phyloP scores from a whole-genome alignment of 345 rosid genomes.

The Theobroma cacao region DNA sequence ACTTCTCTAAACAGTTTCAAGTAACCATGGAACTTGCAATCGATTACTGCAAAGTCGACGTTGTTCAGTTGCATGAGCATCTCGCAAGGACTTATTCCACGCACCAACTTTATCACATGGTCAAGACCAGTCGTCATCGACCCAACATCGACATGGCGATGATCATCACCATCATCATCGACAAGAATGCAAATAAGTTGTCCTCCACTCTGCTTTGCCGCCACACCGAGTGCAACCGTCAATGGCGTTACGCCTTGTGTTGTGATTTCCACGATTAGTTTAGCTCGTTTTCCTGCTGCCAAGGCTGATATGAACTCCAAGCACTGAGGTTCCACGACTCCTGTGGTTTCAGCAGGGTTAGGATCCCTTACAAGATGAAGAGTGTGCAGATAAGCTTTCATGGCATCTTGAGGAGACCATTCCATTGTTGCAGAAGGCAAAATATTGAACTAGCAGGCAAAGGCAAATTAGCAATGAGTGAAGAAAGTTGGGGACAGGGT shows the following conservation, averaged over 20 bases:
- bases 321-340: not conserved
- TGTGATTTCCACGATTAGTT: constrained; percentile 2
- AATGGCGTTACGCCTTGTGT: constrained; percentile 13
- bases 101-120: not conserved
- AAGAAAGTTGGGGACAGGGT: not conserved
- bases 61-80: not conserved
- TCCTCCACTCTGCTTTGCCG: constrained; percentile 12
- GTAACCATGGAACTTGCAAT: not conserved
- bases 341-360: not conserved
- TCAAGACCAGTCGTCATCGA: not conserved
- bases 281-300: constrained; percentile 12
- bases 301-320: constrained; percentile 15
- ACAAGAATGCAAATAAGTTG: constrained; percentile 9
- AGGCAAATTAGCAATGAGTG: not conserved
- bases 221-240: constrained; percentile 5
- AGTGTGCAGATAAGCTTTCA: constrained; percentile 17
- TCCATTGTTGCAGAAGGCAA: not conserved
- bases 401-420: constrained; percentile 19
- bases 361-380: constrained; percentile 11
- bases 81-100: not conserved
- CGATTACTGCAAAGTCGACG: constrained; percentile 8
- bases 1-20: not conserved
- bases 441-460: not conserved
- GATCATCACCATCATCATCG: too few relatives aligned
- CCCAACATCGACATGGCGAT: too few relatives aligned